Evolutionary conservation across 768 basidiomycete genomes (phyloP).

Genomic region (Trametes elegans): DNA sequence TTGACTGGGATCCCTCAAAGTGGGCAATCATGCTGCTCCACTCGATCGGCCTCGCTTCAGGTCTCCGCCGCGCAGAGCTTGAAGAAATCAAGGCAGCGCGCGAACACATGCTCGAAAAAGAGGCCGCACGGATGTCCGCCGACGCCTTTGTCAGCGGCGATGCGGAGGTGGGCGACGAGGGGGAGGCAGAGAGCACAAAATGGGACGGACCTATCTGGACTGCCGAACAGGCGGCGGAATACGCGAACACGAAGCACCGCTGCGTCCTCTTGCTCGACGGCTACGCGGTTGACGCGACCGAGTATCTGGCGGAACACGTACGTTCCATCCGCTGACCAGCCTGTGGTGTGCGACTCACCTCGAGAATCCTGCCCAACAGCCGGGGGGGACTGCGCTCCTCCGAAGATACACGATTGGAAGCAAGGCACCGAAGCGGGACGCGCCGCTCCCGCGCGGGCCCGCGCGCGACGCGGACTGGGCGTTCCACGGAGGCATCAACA

Average conservation of each 20-base stretch:
- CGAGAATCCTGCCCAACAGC: slow-evolving; percentile 39
- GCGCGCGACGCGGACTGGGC: slow-evolving; percentile 56
- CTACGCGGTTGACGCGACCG: slow-evolving; percentile 58
- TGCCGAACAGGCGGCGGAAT: slow-evolving; percentile 35
- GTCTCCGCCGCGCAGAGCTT: slow-evolving; percentile 48
- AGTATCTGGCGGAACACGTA: slow-evolving; percentile 67
- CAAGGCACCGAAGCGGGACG: background rate
- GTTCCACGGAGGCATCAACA: slow-evolving; percentile 71
- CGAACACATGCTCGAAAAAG: slow-evolving; percentile 47
- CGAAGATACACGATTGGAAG: slow-evolving; percentile 45
- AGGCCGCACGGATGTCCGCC: background rate
- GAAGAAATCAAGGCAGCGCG: slow-evolving; percentile 49
- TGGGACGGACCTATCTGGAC: slow-evolving; percentile 47
- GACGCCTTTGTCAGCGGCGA: slow-evolving; percentile 11
- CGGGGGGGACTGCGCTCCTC: slow-evolving; percentile 58
- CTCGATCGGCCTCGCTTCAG: slow-evolving; percentile 43
- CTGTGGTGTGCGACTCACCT: background rate
- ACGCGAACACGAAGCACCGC: slow-evolving; percentile 29
- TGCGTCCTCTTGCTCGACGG: slow-evolving; percentile 60
- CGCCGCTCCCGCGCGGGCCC: slow-evolving; percentile 3
- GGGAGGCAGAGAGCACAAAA: slow-evolving; percentile 16
- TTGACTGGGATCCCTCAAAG: slow-evolving; percentile 81
- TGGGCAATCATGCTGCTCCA: slow-evolving; percentile 65
- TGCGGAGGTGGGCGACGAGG: background rate
- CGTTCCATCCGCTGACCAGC: slow-evolving; percentile 27